A percentile compares a stretch with the other conserved stretches of the same genome.
Evolutionary conservation across 2,329 filamentous ascomycete genomes (phyloP).

Genomic region (Tolypocladium ovalisporum): DNA sequence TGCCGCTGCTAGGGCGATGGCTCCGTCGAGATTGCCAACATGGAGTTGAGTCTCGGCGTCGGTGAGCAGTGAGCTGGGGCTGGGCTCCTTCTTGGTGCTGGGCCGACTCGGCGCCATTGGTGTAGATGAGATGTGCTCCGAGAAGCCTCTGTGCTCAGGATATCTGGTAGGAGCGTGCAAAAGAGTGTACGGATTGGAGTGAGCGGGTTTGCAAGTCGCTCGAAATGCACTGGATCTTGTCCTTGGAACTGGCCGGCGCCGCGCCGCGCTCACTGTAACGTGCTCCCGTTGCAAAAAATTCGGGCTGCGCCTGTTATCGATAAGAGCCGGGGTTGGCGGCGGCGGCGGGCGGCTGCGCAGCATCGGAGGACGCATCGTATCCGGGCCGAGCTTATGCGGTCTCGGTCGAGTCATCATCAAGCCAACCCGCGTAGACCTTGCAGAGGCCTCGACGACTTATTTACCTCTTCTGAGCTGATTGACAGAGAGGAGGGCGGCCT

Average conservation of each 20-base stretch:
- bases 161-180: too few species aligned
- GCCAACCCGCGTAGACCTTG: too few species aligned
- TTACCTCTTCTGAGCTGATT: not conserved
- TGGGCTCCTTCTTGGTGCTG: conserved; percentile 21
- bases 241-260: not conserved
- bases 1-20: conserved; percentile 26
- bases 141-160: not conserved
- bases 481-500: too few species aligned
- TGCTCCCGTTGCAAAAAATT: conserved; percentile 12
- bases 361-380: not conserved
- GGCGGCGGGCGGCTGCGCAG: not conserved
- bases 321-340: conserved; percentile 9
- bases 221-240: not conserved
- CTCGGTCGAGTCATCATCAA: not conserved
- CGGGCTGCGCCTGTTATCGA: conserved; percentile 18
- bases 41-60: conserved; percentile 31
- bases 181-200: too few species aligned
- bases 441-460: not conserved
- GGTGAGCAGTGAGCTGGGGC: conserved; percentile 18
- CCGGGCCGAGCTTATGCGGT: not conserved
- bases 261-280: not conserved
- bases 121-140: not conserved
- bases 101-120: conserved; percentile 31
- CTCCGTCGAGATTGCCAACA: conserved; percentile 30
- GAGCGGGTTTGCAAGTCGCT: too few species aligned